Percentiles rank a stretch among this genome's conserved stretches.
These are phyloP conservation scores for Lodderomyces theae DNA, from an alignment of 1,139 yeast genomes.

Conservation along the genomic window DNA sequence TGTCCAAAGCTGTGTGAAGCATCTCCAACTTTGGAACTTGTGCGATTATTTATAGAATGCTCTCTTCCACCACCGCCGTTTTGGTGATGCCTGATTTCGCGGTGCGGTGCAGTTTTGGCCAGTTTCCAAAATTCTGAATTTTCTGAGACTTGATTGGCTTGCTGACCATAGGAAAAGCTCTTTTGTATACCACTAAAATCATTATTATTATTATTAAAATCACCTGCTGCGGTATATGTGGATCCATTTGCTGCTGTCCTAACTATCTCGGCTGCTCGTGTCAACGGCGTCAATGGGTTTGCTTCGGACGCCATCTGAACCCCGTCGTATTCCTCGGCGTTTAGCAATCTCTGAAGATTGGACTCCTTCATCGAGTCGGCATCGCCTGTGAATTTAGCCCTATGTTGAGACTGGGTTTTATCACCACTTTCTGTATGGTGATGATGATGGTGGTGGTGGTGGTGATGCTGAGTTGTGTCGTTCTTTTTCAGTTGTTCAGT, in stretches of 20 bases:
- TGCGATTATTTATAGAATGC: not conserved
- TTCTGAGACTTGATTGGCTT: conserved; percentile 15
- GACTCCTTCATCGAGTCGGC: conserved; percentile 22
- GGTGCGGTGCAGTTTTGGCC: conserved; percentile 25
- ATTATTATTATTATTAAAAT: conserved; percentile 6
- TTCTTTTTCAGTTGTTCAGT: conserved; percentile 32
- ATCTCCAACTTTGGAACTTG: not conserved
- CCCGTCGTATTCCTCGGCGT: conserved; percentile 17
- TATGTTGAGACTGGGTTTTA: not conserved
- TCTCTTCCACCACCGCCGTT: not conserved
- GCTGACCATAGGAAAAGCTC: not conserved
- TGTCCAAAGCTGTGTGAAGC: conserved; percentile 5
- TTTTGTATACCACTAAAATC: conserved; percentile 4
- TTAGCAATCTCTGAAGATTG: conserved; percentile 42
- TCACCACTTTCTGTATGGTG: conserved; percentile 10
- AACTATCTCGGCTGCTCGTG: conserved; percentile 45
- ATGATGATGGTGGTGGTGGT: conserved; percentile 29
- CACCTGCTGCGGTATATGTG: conserved; percentile 12
- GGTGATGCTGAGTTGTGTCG: conserved; percentile 19
- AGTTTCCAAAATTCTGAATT: conserved; percentile 62
- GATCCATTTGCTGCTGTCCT: conserved; percentile 34
- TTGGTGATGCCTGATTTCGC: conserved; percentile 4
- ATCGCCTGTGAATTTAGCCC: not conserved
- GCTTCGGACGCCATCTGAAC: conserved; percentile 16
- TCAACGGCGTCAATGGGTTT: conserved; percentile 36